Evolutionary conservation across 495 filamentous ascomycete species (phyloP).

Genomic region (Hypomontagnella monticulosa): DNA sequence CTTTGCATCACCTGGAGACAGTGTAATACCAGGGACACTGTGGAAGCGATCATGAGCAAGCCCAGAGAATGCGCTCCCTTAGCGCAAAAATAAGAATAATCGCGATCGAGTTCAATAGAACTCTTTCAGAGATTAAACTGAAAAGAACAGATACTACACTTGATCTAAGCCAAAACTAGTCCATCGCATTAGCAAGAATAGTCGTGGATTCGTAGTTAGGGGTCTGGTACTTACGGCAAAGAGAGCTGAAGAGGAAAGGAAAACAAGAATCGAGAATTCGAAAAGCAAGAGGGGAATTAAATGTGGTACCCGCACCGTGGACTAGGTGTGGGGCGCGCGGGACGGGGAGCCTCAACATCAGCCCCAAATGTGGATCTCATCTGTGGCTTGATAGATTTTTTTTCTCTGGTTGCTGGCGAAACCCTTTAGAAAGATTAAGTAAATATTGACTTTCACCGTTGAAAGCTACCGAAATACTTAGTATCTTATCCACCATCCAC

Average conservation of each 20-base stretch:
- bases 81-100: constrained; percentile 85
- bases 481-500: constrained; percentile 2
- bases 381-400: constrained; percentile 15
- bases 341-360: constrained; percentile 8
- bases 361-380: constrained; percentile 17
- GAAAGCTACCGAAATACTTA: background rate
- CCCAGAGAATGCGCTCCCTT: constrained; percentile 70
- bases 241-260: constrained; percentile 53
- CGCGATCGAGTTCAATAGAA: constrained; percentile 75
- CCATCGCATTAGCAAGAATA: constrained; percentile 1
- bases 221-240: constrained; percentile 52
- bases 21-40: constrained; percentile 91
- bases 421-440: constrained; percentile 27
- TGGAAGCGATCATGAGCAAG: constrained; percentile 79
- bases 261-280: constrained; percentile 21
- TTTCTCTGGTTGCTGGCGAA: constrained; percentile 35
- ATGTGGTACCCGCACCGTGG: no score
- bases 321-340: background rate
- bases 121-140: constrained; percentile 86
- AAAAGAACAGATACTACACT: constrained; percentile 99
- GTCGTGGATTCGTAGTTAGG: background rate
- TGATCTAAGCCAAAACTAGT: constrained; percentile 85
- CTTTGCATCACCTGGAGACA: constrained; percentile 85
- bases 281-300: constrained; percentile 13
- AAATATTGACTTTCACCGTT: constrained; percentile 34